Conservation (phyloP, 2,329 filamentous ascomycete genomes). For the Xylariaceae sp. region DNA sequence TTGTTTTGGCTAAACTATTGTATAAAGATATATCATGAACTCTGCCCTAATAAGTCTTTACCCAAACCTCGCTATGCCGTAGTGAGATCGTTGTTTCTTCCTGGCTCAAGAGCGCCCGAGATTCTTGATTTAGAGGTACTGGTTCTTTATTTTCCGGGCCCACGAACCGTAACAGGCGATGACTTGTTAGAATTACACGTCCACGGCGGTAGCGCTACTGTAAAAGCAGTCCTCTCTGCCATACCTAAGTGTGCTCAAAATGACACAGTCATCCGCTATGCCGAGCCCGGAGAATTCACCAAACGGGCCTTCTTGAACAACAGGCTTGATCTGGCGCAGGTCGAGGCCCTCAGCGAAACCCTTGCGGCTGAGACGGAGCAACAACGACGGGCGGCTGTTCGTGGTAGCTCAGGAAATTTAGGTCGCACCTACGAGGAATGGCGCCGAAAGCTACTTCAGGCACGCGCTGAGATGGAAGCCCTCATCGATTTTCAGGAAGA, state of each 20-base stretch:
- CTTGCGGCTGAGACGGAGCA: constrained; percentile 79
- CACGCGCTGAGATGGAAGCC: constrained; percentile 87
- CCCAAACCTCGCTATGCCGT: constrained; percentile 57
- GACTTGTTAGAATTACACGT: constrained; percentile 89
- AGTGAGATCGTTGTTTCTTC: constrained; percentile 69
- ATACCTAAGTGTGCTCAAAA: constrained; percentile 56
- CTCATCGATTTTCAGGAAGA: constrained; percentile 97
- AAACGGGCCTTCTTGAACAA: constrained; percentile 84
- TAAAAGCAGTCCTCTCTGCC: constrained; percentile 78
- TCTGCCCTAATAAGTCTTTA: constrained; percentile 45
- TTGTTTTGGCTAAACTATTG: constrained; percentile 16
- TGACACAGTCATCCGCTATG: constrained; percentile 63
- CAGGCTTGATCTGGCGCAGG: constrained; percentile 81
- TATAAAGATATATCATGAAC: constrained; percentile 45
- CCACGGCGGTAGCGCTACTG: constrained; percentile 86
- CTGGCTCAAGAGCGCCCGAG: constrained; percentile 36
- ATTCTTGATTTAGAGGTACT: constrained; percentile 76
- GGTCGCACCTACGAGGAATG: constrained; percentile 77
- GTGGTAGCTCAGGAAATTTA: constrained; percentile 67
- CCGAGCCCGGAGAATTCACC: constrained; percentile 94
- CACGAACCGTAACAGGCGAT: constrained; percentile 84
- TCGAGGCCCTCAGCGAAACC: constrained; percentile 61
- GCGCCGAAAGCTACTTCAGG: constrained; percentile 71
- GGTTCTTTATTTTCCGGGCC: constrained; percentile 76
- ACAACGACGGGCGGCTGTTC: constrained; percentile 81